Evolutionary conservation across 306 rosid species (phyloP).

Genomic region (Vachellia pachyceras): DNA sequence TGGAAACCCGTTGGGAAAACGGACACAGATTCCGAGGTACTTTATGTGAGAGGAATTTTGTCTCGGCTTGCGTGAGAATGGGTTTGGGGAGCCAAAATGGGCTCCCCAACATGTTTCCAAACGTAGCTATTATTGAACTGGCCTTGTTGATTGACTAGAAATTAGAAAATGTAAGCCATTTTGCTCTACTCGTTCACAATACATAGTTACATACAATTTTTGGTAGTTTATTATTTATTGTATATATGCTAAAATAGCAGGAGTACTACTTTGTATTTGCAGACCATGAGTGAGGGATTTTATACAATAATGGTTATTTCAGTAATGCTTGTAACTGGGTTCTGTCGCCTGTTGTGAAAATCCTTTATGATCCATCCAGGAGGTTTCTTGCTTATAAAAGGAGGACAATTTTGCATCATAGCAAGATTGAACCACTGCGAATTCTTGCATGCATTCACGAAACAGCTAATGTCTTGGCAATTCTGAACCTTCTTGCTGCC

Average conservation of each 20-base stretch:
- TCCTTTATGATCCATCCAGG: slow-evolving; percentile 63
- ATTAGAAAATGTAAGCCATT: slow-evolving; percentile 43
- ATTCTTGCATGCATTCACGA: slow-evolving; percentile 67
- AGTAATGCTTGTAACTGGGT: slow-evolving; percentile 54
- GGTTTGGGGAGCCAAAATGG: too few relatives aligned
- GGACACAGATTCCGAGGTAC: too few relatives aligned
- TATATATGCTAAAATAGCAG: slow-evolving; percentile 2
- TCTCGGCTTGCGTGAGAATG: too few relatives aligned
- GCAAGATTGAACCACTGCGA: slow-evolving; percentile 49
- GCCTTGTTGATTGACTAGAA: slow-evolving; percentile 44
- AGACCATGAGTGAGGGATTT: slow-evolving; percentile 61
- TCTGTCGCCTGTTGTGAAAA: slow-evolving; percentile 60
- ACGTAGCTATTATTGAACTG: slow-evolving; percentile 63
- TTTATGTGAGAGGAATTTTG: too few relatives aligned
- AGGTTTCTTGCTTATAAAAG: slow-evolving; percentile 63
- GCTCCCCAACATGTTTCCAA: too few relatives aligned
- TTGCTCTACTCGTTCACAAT: background rate
- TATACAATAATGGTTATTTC: slow-evolving; percentile 59
- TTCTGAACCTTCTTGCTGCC: slow-evolving; percentile 64
- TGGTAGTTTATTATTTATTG: background rate
- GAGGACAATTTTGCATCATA: slow-evolving; percentile 63
- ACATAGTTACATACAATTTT: background rate
- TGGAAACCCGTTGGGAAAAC: too few relatives aligned
- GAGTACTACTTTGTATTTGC: slow-evolving; percentile 33
- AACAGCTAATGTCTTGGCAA: slow-evolving; percentile 52